Base-by-base conservation (phyloP, 2,329 filamentous ascomycete species). In the Onygenales sp. region DNA sequence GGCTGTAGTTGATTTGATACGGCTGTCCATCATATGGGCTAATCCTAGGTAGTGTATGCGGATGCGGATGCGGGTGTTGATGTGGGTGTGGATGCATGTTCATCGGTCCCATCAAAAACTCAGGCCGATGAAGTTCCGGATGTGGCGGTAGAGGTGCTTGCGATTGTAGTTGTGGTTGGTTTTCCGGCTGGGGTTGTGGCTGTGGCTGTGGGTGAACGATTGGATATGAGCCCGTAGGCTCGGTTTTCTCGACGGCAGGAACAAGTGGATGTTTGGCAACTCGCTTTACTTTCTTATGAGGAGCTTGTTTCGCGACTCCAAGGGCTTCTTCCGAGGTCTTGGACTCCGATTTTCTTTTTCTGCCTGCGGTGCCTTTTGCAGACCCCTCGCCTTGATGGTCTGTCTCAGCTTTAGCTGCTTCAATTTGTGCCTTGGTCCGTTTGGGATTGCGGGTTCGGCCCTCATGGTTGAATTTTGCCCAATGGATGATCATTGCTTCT, bases 401-500 rank as follows among this genome's bases (percentile, higher is more conserved):
- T n/a, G 50, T 52, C n/a, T 44, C 64, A 35, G 59, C 62, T 35
- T 63, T 66, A 53, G 70, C 70, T n/a, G 68, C 66, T 60, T 72
- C 71, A 31, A 73, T 72, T 57, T 73, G 69, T 8, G 69, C 70
- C 56, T 72, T 73, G 35, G 71, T 72, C 7, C 71, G 67, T 57
- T 73, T 73, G 33, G 71, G 71, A 50, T 72, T 72, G 36, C 71
- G 66, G 17, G 67, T 70, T n/a, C 70, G 67, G 33, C 71, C 71
- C 59, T 72, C 70, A 10, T 63, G 61, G 52, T 72, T 72, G 61
- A 73, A 73, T 27, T 70, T 68, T 17, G 64, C 68, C 71, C 71
- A 73, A 57, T 73, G 71, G 54, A 72, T 69, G 31, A 73, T 64
- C 71, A 73, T 73, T 43, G 71, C 71, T 57, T 72, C 69, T 7